Percentiles rank a stretch among this genome's conserved stretches.
Evolutionary conservation across 495 filamentous ascomycete species (phyloP).

Genomic region (Daldinia vernicosa): DNA sequence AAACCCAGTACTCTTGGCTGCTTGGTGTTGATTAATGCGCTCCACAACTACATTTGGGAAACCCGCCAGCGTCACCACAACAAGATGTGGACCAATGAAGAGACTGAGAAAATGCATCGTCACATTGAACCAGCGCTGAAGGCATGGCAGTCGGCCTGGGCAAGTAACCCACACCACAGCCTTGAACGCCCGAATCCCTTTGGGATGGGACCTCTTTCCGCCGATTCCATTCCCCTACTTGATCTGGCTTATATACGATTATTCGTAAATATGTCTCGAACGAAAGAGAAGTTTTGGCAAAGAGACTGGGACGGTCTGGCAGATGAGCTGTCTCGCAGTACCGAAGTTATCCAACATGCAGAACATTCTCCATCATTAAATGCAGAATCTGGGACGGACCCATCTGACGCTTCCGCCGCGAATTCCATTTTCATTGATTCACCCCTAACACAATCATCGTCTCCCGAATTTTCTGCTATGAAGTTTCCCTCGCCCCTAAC

Average conservation of each 20-base stretch:
- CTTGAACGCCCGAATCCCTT: conserved; percentile 89
- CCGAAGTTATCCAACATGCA: conserved; percentile 77
- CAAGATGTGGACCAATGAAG: conserved; percentile 87
- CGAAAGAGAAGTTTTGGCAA: conserved; percentile 95
- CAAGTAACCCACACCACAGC: conserved; percentile 84
- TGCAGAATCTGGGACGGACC: conserved; percentile 61
- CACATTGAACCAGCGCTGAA: conserved; percentile 94
- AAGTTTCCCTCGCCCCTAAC: conserved; percentile 45
- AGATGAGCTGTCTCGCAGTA: conserved; percentile 83
- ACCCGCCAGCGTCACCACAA: conserved; percentile 90
- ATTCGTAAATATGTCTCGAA: conserved; percentile 89
- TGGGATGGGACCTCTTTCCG: conserved; percentile 87
- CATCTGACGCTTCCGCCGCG: conserved; percentile 58
- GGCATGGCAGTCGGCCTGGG: conserved; percentile 96
- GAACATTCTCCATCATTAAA: conserved; percentile 69
- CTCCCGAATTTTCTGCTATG: conserved; percentile 56
- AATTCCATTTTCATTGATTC: conserved; percentile 64
- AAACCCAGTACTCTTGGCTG: conserved; percentile 95
- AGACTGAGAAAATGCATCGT: conserved; percentile 95
- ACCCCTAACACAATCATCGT: conserved; percentile 63
- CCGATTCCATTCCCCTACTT: conserved; percentile 92
- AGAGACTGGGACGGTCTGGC: conserved; percentile 94
- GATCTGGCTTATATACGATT: conserved; percentile 94
- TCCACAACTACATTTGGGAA: conserved; percentile 99
- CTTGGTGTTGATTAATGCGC: conserved; percentile 89